Percentiles rank a stretch among this genome's conserved stretches.
Conservation (phyloP, 148 eudicot genomes). For the Rhododendron ferrugineum region DNA sequence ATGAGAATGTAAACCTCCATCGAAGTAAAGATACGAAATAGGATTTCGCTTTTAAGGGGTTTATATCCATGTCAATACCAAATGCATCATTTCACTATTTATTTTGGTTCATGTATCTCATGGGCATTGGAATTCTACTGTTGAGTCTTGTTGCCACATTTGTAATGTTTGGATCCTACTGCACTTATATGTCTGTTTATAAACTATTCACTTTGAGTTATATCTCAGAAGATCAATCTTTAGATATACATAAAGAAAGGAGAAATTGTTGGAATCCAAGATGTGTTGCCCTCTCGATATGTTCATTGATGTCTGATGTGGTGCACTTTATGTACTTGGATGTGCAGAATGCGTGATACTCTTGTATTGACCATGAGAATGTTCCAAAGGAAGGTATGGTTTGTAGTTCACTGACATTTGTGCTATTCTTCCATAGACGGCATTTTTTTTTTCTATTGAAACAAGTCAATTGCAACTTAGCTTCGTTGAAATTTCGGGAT, state of each 20-base stretch:
- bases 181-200: background rate
- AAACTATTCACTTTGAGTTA: background rate
- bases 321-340: background rate
- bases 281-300: background rate
- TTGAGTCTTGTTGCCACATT: background rate
- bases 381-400: constrained; percentile 80
- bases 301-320: constrained; percentile 7
- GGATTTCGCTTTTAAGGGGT: background rate
- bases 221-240: background rate
- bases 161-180: background rate
- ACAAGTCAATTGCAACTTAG: background rate
- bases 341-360: constrained; percentile 73
- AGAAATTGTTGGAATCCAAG: background rate
- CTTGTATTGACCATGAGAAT: constrained; percentile 84
- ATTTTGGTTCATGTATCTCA: background rate
- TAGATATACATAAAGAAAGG: background rate
- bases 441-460: background rate
- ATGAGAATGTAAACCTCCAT: background rate
- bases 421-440: background rate
- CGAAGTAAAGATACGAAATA: background rate
- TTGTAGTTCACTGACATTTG: constrained; percentile 3
- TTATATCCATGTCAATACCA: background rate
- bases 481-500: background rate
- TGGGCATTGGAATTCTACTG: background rate
- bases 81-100: background rate